Evolutionary conservation across 139 green algal genomes (phyloP).

Genomic region (Chlorella ohadii): DNA sequence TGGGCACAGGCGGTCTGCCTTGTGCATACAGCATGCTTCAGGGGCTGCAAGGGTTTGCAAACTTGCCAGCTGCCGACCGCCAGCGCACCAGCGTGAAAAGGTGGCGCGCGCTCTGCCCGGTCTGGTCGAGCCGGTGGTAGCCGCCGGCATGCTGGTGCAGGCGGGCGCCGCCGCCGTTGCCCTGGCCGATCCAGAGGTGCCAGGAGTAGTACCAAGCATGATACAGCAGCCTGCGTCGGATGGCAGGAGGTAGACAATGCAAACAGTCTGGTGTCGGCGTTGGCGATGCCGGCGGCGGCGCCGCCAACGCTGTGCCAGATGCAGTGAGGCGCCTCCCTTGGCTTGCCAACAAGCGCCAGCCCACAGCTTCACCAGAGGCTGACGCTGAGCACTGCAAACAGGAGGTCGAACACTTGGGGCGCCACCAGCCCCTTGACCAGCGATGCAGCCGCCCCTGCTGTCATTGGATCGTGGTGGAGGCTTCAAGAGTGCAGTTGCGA

Average conservation of each 20-base stretch:
- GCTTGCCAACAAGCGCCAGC: too few relatives aligned
- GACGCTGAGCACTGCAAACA: conserved; percentile 1
- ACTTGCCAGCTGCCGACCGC: too few relatives aligned
- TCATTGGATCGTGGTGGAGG: background rate
- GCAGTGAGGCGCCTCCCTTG: too few relatives aligned
- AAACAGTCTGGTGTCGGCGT: too few relatives aligned
- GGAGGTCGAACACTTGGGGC: conserved; percentile 12
- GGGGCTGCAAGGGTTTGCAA: too few relatives aligned
- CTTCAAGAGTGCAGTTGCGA: background rate
- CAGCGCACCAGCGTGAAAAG: background rate
- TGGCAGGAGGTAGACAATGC: too few relatives aligned
- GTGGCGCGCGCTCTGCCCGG: conserved; percentile 11
- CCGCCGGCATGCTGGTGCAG: background rate
- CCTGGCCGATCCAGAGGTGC: background rate
- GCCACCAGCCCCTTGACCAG: background rate
- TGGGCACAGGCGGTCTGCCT: too few relatives aligned
- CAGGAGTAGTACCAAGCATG: conserved; percentile 33
- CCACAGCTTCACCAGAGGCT: background rate
- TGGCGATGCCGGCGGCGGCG: too few relatives aligned
- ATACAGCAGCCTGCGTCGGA: background rate
- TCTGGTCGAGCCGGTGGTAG: conserved; percentile 22
- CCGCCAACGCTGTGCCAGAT: too few relatives aligned
- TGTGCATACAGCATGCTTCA: too few relatives aligned
- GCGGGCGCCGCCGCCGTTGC: background rate
- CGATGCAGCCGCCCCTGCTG: background rate